phyloP scores from a whole-genome alignment of 345 rosid species.

The Eucalyptus curtisii region DNA sequence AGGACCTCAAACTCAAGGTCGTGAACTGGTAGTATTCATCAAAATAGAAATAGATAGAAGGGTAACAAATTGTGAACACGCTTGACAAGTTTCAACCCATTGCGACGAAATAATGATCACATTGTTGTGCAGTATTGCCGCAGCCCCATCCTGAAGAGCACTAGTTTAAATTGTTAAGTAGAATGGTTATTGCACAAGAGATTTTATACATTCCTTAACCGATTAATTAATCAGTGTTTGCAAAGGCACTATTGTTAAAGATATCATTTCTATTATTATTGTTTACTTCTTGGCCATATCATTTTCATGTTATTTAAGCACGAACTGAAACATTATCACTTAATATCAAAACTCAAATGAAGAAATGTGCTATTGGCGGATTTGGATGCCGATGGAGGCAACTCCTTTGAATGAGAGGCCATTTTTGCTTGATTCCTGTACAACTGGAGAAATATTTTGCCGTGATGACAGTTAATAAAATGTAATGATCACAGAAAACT shows the following conservation, averaged over 20 bases:
- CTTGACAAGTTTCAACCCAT: neutral
- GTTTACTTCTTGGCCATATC: neutral
- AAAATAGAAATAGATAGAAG: neutral
- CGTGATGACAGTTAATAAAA: neutral
- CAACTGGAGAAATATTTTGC: neutral
- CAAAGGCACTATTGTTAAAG: neutral
- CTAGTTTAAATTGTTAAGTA: neutral
- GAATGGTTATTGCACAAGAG: neutral
- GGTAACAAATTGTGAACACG: neutral
- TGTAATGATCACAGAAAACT: neutral
- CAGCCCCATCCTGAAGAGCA: neutral
- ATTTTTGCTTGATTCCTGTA: neutral
- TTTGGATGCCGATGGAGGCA: neutral
- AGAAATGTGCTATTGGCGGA: neutral
- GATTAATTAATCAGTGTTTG: neutral
- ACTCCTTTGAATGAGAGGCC: neutral
- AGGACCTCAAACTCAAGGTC: neutral
- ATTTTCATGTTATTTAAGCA: neutral
- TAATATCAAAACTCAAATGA: neutral
- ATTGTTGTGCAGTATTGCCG: rapidly evolving
- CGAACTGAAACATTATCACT: neutral
- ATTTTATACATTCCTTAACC: neutral
- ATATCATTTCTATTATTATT: neutral
- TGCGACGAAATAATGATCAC: neutral
- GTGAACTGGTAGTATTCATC: neutral